Conservation (phyloP, 345 rosid species). For the Psidium guajava region DNA sequence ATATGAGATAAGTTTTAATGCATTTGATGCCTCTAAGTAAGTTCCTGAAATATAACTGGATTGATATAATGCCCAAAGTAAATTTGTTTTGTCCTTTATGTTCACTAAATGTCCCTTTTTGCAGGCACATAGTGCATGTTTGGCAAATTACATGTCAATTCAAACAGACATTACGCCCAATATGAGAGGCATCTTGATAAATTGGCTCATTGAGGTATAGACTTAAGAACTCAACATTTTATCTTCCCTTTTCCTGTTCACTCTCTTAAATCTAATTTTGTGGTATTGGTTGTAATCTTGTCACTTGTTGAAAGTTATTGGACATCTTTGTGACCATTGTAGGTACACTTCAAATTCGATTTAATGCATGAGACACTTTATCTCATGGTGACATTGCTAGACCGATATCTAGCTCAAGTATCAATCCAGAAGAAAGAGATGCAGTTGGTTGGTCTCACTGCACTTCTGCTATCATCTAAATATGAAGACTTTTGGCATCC, state of each 20-base stretch:
- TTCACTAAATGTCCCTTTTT: slow-evolving; percentile 2
- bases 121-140: slow-evolving; percentile 50
- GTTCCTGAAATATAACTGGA: not conserved
- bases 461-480: slow-evolving; percentile 81
- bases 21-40: not conserved
- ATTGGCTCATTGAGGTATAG: slow-evolving; percentile 89
- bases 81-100: not conserved
- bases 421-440: slow-evolving; percentile 59
- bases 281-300: not conserved
- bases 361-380: slow-evolving; percentile 91
- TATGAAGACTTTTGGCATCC: slow-evolving; percentile 99
- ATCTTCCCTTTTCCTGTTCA: not conserved
- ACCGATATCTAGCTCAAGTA: slow-evolving; percentile 74
- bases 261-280: not conserved
- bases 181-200: slow-evolving; percentile 82
- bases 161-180: slow-evolving; percentile 53
- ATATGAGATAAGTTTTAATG: not conserved
- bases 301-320: not conserved
- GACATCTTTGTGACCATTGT: slow-evolving; percentile 2
- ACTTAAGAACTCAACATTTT: not conserved
- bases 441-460: slow-evolving; percentile 89
- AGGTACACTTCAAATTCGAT: slow-evolving; percentile 88
- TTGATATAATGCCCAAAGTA: not conserved
- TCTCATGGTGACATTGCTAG: slow-evolving; percentile 65
- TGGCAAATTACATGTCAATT: slow-evolving; percentile 47